Base-by-base conservation (phyloP, 192 early-diverging fungal species). In the Gryganskiella cystojenkinii region DNA sequence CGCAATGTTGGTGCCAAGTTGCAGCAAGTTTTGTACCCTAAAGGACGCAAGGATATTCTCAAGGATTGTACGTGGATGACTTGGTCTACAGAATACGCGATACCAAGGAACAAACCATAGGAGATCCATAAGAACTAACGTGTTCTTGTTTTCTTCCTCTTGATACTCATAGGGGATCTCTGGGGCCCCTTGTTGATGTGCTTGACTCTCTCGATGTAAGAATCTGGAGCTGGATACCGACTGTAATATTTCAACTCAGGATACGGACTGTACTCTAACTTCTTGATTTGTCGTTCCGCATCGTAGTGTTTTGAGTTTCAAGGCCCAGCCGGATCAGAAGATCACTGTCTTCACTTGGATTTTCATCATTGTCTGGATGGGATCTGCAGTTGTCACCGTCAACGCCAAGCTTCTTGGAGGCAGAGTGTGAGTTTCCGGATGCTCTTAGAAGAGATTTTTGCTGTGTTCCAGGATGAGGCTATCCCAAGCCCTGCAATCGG, bases 151-250 rank as follows among this genome's bases (percentile, higher is more conserved):
- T 10, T 60, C n/a, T n/a, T n/a, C n/a, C n/a, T n/a, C n/a, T n/a
- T n/a, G n/a, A n/a, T n/a, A n/a, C 20, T 31, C 64, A 80, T 79
- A 94, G 95, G 96, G 96, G 92, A 97, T 81, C 83, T 96, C 11
- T 98, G 97, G 97, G 97, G 97, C 24, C 97, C 97, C 33, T 83
- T 99, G 49, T 85, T 99, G 60, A 90, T 99, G 64, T 99, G 97
- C 62, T 84, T 99, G 47, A 85, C 88, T 10, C 82, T 99, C 59
- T 96, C 97, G 2, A 88, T 96, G 92, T 93, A 85, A 61, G 87
- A 82, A 15, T 53, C 47, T 56, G 15, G 25, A 28, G 31, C 47
- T 10, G 49, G 17, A 25, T 46, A 50, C 53, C 60, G 14, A 30
- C 8, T 13, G 5, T 4, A 22, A 17, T 10, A 34, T 56, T 35